Evolutionary conservation across 768 basidiomycete species (phyloP).

Genomic region (Tulasnella sp.): DNA sequence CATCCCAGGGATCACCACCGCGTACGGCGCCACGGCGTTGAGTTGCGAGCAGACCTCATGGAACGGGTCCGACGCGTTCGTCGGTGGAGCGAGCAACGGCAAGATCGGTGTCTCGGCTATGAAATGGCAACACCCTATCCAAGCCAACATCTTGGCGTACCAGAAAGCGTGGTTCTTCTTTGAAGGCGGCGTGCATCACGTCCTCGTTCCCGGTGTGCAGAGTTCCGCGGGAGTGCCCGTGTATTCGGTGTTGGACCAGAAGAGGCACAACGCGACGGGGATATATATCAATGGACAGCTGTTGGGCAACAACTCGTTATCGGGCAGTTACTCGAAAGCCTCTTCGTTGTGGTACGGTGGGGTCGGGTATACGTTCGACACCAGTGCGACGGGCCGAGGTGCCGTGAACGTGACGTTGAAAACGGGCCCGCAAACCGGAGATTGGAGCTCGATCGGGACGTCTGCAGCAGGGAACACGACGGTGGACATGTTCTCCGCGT

Average conservation of each 20-base stretch:
- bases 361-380: slow-evolving; percentile 52
- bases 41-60: slow-evolving; percentile 39
- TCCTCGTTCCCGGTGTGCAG: slow-evolving; percentile 48
- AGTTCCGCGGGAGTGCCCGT: slow-evolving; percentile 39
- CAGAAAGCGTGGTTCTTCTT: slow-evolving; percentile 74
- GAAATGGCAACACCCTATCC: slow-evolving; percentile 59
- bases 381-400: slow-evolving; percentile 24
- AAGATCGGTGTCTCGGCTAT: slow-evolving; percentile 49
- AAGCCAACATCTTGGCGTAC: slow-evolving; percentile 41
- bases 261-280: slow-evolving; percentile 36
- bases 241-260: slow-evolving; percentile 62
- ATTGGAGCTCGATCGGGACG: slow-evolving; percentile 56
- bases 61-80: slow-evolving; percentile 41
- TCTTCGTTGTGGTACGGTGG: slow-evolving; percentile 54
- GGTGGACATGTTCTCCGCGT: slow-evolving; percentile 58
- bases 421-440: slow-evolving; percentile 45
- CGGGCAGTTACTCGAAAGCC: slow-evolving; percentile 26
- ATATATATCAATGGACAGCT: slow-evolving; percentile 40
- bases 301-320: neutral
- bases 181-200: slow-evolving; percentile 51
- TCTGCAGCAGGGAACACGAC: slow-evolving; percentile 49
- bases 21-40: slow-evolving; percentile 53
- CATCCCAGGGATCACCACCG: slow-evolving; percentile 62
- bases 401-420: slow-evolving; percentile 31
- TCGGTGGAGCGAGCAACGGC: slow-evolving; percentile 46